Evolutionary conservation across 192 early-diverging fungal genomes (phyloP).

Genomic region (Coemansia sp.): DNA sequence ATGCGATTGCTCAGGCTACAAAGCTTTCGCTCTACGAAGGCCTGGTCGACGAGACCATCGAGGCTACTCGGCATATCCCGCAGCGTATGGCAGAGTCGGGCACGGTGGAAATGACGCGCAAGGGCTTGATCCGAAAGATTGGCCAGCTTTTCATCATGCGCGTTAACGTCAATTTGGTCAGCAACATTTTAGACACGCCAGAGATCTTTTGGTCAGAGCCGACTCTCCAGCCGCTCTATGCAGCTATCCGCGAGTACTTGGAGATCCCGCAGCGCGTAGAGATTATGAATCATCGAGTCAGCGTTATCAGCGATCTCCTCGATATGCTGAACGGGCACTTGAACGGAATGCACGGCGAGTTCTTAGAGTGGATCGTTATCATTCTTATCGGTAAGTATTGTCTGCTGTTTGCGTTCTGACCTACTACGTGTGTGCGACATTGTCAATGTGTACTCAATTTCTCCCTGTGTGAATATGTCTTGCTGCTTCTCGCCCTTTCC

Average conservation of each 20-base stretch:
- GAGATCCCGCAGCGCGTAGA: conserved; percentile 87
- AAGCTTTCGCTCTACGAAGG: conserved; percentile 93
- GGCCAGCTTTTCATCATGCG: conserved; percentile 90
- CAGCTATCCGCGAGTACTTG: conserved; percentile 76
- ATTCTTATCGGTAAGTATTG: conserved; percentile 74
- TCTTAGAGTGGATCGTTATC: conserved; percentile 95
- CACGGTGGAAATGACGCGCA: conserved; percentile 88
- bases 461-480: not conserved
- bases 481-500: conserved; percentile 5
- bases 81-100: conserved; percentile 92
- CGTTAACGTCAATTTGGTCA: conserved; percentile 87
- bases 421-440: not conserved
- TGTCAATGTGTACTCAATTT: not conserved
- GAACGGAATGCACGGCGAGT: conserved; percentile 87
- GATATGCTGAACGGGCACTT: conserved; percentile 96
- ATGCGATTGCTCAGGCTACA: conserved; percentile 93
- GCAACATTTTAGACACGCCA: conserved; percentile 88
- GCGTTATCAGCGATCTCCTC: conserved; percentile 88
- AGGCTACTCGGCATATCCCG: conserved; percentile 85
- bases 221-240: conserved; percentile 76
- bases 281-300: conserved; percentile 89
- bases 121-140: conserved; percentile 92
- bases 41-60: conserved; percentile 90
- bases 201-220: conserved; percentile 94
- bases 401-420: not conserved